Evolutionary conservation across 2,329 filamentous ascomycete genomes (phyloP).

Genomic region (Hypomyces rosellus): DNA sequence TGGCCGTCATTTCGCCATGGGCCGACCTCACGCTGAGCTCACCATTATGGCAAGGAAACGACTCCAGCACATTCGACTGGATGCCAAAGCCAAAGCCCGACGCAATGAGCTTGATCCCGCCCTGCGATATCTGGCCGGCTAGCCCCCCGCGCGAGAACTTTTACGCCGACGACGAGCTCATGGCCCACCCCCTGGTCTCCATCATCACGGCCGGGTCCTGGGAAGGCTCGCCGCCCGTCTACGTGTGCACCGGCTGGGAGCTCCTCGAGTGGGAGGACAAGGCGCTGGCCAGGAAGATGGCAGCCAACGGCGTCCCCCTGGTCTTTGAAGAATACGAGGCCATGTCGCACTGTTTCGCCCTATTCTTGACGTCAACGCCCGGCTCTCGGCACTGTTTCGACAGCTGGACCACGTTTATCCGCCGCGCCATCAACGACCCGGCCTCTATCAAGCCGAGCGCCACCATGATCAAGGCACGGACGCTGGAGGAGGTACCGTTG

Average conservation of each 20-base stretch:
- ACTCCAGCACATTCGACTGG: slow-evolving; percentile 29
- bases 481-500: slow-evolving; percentile 41
- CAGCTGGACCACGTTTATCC: slow-evolving; percentile 52
- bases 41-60: slow-evolving; percentile 22
- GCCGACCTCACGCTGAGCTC: slow-evolving; percentile 59
- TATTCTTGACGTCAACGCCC: slow-evolving; percentile 44
- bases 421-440: slow-evolving; percentile 30
- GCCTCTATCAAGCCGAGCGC: slow-evolving; percentile 33
- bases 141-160: slow-evolving; percentile 46
- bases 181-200: slow-evolving; percentile 62
- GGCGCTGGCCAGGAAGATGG: slow-evolving; percentile 52
- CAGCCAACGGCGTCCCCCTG: slow-evolving; percentile 51
- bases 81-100: slow-evolving; percentile 43
- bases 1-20: slow-evolving; percentile 62
- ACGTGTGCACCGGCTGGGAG: slow-evolving; percentile 65
- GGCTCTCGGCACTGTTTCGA: slow-evolving; percentile 47
- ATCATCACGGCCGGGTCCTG: slow-evolving; percentile 55
- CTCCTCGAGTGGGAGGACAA: slow-evolving; percentile 61
- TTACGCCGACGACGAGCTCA: slow-evolving; percentile 48
- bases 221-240: slow-evolving; percentile 58
- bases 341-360: slow-evolving; percentile 72
- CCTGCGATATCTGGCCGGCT: slow-evolving; percentile 53
- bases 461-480: slow-evolving; percentile 43
- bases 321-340: slow-evolving; percentile 68
- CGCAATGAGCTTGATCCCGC: slow-evolving; percentile 22